Evolutionary conservation across 306 rosid genomes (phyloP).

Genomic region (Prinsepia uniflora): DNA sequence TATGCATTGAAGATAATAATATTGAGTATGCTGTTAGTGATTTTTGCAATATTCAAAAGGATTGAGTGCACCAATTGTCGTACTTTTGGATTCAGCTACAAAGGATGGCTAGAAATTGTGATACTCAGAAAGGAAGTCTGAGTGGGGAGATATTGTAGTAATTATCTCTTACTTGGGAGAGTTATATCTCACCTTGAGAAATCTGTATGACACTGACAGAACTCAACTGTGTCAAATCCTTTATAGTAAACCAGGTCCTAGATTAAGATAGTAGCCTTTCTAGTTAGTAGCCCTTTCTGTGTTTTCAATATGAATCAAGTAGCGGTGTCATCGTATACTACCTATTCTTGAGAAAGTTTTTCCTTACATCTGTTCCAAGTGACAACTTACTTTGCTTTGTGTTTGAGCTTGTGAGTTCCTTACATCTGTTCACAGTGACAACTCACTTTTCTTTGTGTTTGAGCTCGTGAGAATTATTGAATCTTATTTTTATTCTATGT

Average conservation of each 20-base stretch:
- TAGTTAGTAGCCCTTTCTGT: not conserved
- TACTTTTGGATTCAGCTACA: not conserved
- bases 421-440: too few species aligned
- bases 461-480: not conserved
- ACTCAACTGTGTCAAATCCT: not conserved
- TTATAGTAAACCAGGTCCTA: not conserved
- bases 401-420: too few species aligned
- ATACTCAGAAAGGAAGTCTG: slow-evolving; percentile 11
- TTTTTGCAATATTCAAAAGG: not conserved
- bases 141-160: not conserved
- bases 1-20: not conserved
- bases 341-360: not conserved
- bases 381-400: not conserved
- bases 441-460: not conserved
- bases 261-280: not conserved
- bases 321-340: not conserved
- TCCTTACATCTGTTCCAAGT: not conserved
- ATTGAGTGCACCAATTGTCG: not conserved
- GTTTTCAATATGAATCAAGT: not conserved
- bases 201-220: not conserved
- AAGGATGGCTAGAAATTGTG: not conserved
- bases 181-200: not conserved
- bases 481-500: not conserved
- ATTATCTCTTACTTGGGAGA: not conserved
- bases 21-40: not conserved